Conservation (phyloP, 805 yeast genomes). For the Nakazawaea holstii region DNA sequence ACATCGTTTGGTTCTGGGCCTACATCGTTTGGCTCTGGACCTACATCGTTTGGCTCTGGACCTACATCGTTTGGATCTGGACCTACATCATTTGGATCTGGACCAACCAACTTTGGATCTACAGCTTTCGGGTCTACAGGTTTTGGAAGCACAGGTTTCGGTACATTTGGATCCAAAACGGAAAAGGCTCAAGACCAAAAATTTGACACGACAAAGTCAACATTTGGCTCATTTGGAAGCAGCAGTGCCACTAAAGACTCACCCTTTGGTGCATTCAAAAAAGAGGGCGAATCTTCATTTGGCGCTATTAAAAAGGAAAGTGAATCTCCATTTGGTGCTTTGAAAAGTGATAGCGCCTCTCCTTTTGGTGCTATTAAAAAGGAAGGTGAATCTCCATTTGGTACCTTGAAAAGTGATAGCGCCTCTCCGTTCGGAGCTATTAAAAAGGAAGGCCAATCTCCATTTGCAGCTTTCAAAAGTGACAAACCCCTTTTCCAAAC, state of each 20-base stretch:
- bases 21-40: constrained; percentile 14
- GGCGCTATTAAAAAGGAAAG: neutral
- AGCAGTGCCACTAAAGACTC: neutral
- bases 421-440: constrained; percentile 16
- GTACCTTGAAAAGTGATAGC: too few species aligned
- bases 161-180: constrained; percentile 4
- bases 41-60: constrained; percentile 13
- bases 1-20: constrained; percentile 5
- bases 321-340: neutral
- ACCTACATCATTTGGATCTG: constrained; percentile 11
- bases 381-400: neutral
- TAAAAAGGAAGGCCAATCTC: neutral
- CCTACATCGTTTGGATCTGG: constrained; percentile 15
- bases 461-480: neutral
- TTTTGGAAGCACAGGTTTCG: constrained; percentile 15
- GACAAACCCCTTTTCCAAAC: neutral
- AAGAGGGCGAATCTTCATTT: neutral
- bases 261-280: neutral
- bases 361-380: neutral
- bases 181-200: neutral
- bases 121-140: constrained; percentile 22
- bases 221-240: constrained; percentile 17
- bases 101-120: constrained; percentile 2
- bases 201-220: constrained; percentile 7
- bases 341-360: neutral